Evolutionary conservation across 2,329 filamentous ascomycete genomes (phyloP), one percentile per base, ranked within the genome.

Genomic region (Ceratocystis eucalypticola): DNA sequence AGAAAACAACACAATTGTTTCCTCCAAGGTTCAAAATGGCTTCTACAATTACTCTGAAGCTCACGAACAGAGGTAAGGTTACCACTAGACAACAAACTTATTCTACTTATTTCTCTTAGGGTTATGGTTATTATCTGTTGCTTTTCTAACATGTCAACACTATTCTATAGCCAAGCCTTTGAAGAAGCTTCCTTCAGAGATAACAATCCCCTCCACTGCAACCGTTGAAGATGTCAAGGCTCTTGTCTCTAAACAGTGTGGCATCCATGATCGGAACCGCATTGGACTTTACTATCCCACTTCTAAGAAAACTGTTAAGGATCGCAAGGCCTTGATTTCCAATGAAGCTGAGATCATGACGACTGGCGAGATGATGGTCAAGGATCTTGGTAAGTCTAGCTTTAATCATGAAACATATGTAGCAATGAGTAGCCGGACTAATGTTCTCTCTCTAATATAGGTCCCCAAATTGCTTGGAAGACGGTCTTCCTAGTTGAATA

Each of bases 401-500:
- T 20, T 4, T 17, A 22, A 12, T 20, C 22, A 48, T 17, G 25
- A 41, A 41, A 15, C 17, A 28, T 33, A 20, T 46, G 17, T 2
- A n/a, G 30, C 15, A 5, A 33, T 15, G 12, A 44, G 46, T 25
- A 15, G 50, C 20, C 53, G 44, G 67, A 41, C 30, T 28, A 15
- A 28, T 46, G 41, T 67, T 68, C 62, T 65, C 62, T 59, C 65
- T 6, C 70, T 28, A 17, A 20, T 53, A 45, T 68, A 96, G 91
- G 94, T 17, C 84, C 87, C 62, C 94, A 99, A 76, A 88, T 96
- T 66, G 85, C 85, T 69, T 99, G 94, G 94, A 87, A 86, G 70
- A 94, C 90, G 68, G 93, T 97, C 75, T 99, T 93, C 80, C 79
- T 96, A 69, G 86, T 96, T 79, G 94, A 99, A 78, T 99, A 99